phyloP scores from a whole-genome alignment of 495 filamentous ascomycete species.

The Neurospora sp. region DNA sequence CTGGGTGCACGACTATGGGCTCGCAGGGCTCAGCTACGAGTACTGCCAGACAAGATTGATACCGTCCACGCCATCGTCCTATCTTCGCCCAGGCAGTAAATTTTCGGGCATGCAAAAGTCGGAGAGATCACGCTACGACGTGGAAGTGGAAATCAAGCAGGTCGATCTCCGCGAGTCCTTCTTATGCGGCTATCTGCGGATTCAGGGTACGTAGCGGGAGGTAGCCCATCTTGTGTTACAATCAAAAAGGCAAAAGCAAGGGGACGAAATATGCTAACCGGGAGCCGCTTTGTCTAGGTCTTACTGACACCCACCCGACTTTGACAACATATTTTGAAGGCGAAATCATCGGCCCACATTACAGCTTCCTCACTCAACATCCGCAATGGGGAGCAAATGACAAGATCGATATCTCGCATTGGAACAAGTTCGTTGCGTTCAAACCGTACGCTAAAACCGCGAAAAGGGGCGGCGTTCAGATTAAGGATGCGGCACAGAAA shows the following conservation, averaged over 20 bases:
- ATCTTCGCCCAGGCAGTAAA: conserved; percentile 75
- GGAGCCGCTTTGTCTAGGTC: conserved; percentile 41
- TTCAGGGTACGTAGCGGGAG: conserved; percentile 62
- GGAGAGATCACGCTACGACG: conserved; percentile 81
- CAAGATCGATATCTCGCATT: conserved; percentile 88
- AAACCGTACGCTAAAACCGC: conserved; percentile 64
- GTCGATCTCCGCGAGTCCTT: conserved; percentile 93
- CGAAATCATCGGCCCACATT: conserved; percentile 93
- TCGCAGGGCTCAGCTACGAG: conserved; percentile 46
- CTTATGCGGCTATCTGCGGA: conserved; percentile 89
- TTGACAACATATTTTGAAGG: conserved; percentile 97
- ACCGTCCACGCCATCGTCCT: conserved; percentile 62
- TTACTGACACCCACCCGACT: conserved; percentile 92
- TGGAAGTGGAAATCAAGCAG: conserved; percentile 94
- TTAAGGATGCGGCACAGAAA: conserved; percentile 65
- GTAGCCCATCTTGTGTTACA: not conserved
- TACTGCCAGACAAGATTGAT: conserved; percentile 55
- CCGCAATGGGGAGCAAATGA: conserved; percentile 86
- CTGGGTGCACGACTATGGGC: conserved; percentile 23
- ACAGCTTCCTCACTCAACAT: conserved; percentile 85
- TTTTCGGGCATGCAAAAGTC: conserved; percentile 89
- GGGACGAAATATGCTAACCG: not conserved
- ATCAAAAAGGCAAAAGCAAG: not conserved
- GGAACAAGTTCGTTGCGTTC: conserved; percentile 82
- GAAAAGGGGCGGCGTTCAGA: conserved; percentile 44